phyloP scores from a whole-genome alignment of 2,329 filamentous ascomycete species.

The Beauveria pseudobassiana region DNA sequence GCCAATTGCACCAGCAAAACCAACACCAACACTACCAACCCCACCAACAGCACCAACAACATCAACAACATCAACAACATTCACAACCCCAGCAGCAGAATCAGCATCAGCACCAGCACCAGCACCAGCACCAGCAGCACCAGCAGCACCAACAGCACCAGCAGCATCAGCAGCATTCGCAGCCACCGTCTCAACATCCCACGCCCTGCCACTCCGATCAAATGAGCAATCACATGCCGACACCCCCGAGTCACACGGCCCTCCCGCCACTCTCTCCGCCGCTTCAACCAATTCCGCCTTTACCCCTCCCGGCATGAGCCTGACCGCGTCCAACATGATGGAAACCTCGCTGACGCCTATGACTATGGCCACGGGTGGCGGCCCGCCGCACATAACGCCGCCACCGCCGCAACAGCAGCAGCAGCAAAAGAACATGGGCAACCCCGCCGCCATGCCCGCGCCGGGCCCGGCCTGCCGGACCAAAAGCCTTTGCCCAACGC shows the following conservation, averaged over 20 bases:
- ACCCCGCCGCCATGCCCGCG: slow-evolving; percentile 35
- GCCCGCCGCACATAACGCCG: slow-evolving; percentile 23
- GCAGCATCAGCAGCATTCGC: slow-evolving; percentile 12
- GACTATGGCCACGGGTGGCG: neutral
- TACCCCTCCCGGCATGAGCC: slow-evolving; percentile 29
- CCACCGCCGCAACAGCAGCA: slow-evolving; percentile 4
- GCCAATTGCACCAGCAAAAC: neutral
- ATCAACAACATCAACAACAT: slow-evolving; percentile 13
- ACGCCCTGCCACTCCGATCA: slow-evolving; percentile 18
- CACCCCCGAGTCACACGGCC: slow-evolving; percentile 37
- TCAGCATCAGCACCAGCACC: slow-evolving; percentile 4
- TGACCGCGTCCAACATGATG: slow-evolving; percentile 27
- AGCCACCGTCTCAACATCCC: slow-evolving; percentile 19
- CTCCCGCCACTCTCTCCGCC: slow-evolving; percentile 21
- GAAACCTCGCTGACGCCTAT: neutral
- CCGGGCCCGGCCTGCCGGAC: slow-evolving; percentile 26
- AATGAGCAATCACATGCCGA: slow-evolving; percentile 30
- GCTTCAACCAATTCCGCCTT: slow-evolving; percentile 22
- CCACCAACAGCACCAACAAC: slow-evolving; percentile 6
- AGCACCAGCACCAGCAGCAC: slow-evolving; percentile 15
- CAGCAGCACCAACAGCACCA: slow-evolving; percentile 13
- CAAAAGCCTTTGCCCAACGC: slow-evolving; percentile 37
- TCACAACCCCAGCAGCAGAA: slow-evolving; percentile 11
- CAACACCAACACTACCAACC: slow-evolving; percentile 3
- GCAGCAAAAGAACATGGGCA: slow-evolving; percentile 18